Evolutionary conservation across 1,284 basidiomycete genomes (phyloP), one percentile per base, ranked within the genome.

Genomic region (Heterobasidion annosum): DNA sequence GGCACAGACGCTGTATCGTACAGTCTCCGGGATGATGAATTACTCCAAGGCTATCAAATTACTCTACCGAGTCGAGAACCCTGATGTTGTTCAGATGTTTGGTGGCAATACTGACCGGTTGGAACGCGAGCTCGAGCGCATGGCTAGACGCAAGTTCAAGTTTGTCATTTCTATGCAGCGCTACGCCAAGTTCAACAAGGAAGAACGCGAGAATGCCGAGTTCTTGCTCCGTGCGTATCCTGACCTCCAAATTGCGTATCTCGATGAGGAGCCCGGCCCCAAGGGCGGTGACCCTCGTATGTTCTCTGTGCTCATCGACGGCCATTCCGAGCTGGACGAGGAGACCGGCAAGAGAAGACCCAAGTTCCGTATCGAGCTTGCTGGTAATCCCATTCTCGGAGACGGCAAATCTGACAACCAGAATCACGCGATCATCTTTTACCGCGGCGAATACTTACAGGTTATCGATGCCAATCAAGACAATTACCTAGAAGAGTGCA

Each of bases 21-120:
- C 97, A 13, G 94, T 99, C n/a, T 99, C 97, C n/a, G 97, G 97
- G 55, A 98, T 99, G 89, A 99, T 99, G 97, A 99, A 99, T 78
- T 99, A 99, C 75, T 91, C 91, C 64, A 99, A 99, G 76, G 96
- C 96, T 16, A 97, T 99, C 84, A 99, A 99, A 73, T 81, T 99
- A 34, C 82, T 99, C 35, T 99, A 99, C 73, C 93, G 96, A 56
- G 96, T 99, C 59, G 96, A 99, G 73, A 99, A 98, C 72, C 97
- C 97, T n/a, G 93, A 97, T 69, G 89, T 98, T 53, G 96, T 99
- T 1, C 93, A 98, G 70, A 82, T 87, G 55, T 98, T 98, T 70
- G 93, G 91, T 51, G 96, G 96, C 37, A 98, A 97, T 74, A 98
- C 96, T 12, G 97, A 99, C 67, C 85, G 90, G 58, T 82, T 99